Evolutionary conservation across 108 stramenopile genomes (phyloP).

Genomic region (Bacterosira constricta): DNA sequence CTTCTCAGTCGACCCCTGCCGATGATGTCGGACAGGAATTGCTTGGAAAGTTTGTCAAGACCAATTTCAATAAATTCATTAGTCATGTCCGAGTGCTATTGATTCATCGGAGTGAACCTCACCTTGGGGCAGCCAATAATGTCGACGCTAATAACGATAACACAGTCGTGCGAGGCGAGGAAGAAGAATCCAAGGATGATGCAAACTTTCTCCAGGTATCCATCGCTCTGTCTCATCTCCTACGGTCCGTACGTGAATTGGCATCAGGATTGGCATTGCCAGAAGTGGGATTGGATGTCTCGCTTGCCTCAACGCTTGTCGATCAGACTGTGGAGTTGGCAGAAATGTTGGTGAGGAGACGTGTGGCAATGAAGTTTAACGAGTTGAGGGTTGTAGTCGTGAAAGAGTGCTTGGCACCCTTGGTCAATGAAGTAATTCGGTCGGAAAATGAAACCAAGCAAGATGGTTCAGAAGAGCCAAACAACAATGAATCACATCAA

Average conservation of each 20-base stretch:
- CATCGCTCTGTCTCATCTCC: conserved; percentile 55
- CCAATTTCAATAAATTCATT: conserved; percentile 69
- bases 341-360: conserved; percentile 70
- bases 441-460: conserved; percentile 25
- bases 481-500: conserved; percentile 5
- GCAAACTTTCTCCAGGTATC: conserved; percentile 65
- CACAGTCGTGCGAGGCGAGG: conserved; percentile 44
- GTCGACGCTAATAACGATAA: background rate
- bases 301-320: conserved; percentile 65
- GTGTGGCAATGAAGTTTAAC: conserved; percentile 74
- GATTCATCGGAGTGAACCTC: conserved; percentile 17
- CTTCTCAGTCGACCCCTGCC: background rate
- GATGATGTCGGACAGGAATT: conserved; percentile 22
- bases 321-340: conserved; percentile 73
- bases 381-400: conserved; percentile 58
- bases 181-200: conserved; percentile 57
- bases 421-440: conserved; percentile 42
- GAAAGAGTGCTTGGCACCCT: conserved; percentile 70
- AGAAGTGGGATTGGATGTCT: conserved; percentile 67
- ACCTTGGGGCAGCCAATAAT: no score
- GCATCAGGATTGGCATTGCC: conserved; percentile 74
- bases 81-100: conserved; percentile 59
- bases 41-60: conserved; percentile 60
- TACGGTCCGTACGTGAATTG: conserved; percentile 71
- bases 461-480: conserved; percentile 14